Base-by-base conservation (phyloP, 148 eudicot genomes). In the Rhododendron kiyosumense region DNA sequence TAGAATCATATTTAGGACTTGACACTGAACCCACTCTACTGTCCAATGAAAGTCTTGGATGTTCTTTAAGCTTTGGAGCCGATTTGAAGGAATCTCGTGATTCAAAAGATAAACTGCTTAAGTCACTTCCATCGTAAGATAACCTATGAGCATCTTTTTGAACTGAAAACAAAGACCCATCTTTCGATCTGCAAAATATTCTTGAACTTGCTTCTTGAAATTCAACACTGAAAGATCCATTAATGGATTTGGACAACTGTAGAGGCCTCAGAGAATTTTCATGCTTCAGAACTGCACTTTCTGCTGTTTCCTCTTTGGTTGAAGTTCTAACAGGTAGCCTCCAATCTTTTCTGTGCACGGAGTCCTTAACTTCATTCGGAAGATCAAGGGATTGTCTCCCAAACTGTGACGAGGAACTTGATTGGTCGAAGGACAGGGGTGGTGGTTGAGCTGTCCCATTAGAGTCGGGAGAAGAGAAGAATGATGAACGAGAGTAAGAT, bases 401-500 rank as follows among this genome's bases (percentile, higher is more conserved):
- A 79, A 85, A 87, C 82, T 89, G 93, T 18, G 94, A 91, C 48
- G 94, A 93, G 48, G 93, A 88, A 87, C 87, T 88, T 69, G 91
- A 87, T 79, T 91, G 90, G 78, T 94, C 96, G 65, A 88, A 90
- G 85, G 93, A 90, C 80, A 91, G 88, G 12, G 92, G 90, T 84
- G 94, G 96, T 61, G 91, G 92, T 80, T 96, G 98, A 85, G 89
- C 88, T 76, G 89, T 81, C 90, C 90, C 91, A 71, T 89, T 94
- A 85, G 89, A 94, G 85, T 94, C 98, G 6, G 92, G 89, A 85
- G 99, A 96, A 82, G 98, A 96, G 86, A 94, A 96, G 54, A 98
- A 96, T 74, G 99, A 96, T 77, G 98, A 94, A 63, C 92, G 93
- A 65, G 98, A 96, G 74, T 94, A 93, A 61, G 98, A 94, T 69